Base-by-base conservation (phyloP, 2,329 filamentous ascomycete genomes). In the Curvularia verruculosa region DNA sequence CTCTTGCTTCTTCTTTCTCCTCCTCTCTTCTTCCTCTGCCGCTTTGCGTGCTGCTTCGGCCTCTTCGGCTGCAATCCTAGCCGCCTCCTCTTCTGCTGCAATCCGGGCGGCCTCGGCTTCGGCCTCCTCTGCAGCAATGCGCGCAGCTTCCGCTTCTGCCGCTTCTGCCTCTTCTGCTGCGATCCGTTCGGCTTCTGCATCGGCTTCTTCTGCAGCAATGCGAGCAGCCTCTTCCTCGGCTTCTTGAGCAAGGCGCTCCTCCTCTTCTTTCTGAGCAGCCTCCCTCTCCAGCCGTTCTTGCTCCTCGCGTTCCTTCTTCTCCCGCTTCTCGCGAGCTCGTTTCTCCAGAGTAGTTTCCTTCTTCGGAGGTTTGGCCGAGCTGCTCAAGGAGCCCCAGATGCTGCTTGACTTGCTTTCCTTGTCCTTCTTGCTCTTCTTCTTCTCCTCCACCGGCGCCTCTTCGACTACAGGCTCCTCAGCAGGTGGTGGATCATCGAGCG, bases 261-360 rank as follows among this genome's bases (percentile, higher is more conserved):
- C 60, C 50, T 69, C 63, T 47, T 66, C 75, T 60, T 82, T 80
- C 36, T 78, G 79, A 31, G 79, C 77, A 59, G 79, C 80, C 37
- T 71, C 71, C 48, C 75, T 76, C 57, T 78, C 63, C 12, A 65
- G 29, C 21, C 59, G 58, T 44, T 66, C 66, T 28, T 61, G 58
- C 40, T 65, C 64, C 47, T 65, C 66, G n/a, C 61, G 60, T n/a
- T 76, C 69, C 46, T 69, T 66, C 51, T 62, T 67, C 44, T 72
- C 68, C 26, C 67, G 68, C 54, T 66, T 65, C 48, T 69, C 68
- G n/a, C 65, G 60, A 28, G 52, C 56, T 49, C 55, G 63, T 60
- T 78, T 82, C 56, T 81, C 78, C 46, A 77, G 78, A 5, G 60
- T 26, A 9, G 59, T 60, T 28, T 70, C 65, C 26, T 66, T 67